phyloP scores from a whole-genome alignment of 2,329 filamentous ascomycete species.

The Ophioceras dolichostomum region DNA sequence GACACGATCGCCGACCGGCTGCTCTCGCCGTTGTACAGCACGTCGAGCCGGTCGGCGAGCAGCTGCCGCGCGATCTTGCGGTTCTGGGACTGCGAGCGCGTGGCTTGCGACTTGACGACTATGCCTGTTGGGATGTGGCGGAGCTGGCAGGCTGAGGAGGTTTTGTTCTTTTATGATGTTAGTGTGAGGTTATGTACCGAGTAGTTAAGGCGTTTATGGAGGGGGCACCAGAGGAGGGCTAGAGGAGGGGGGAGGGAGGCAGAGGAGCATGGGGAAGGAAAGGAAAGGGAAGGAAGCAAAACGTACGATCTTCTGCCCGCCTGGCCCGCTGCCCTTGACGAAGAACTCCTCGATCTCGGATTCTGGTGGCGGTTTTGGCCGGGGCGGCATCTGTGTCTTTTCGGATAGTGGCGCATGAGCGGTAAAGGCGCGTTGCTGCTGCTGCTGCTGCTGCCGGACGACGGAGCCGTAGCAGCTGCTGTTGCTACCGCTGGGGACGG shows the following conservation, averaged over 20 bases:
- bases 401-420: background rate
- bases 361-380: slow-evolving; percentile 61
- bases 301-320: slow-evolving; percentile 84
- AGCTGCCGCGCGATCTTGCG: slow-evolving; percentile 71
- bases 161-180: slow-evolving; percentile 86
- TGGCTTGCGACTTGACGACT: slow-evolving; percentile 89
- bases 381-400: slow-evolving; percentile 63
- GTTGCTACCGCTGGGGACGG: no score
- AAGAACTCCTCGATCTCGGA: slow-evolving; percentile 73
- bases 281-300: background rate
- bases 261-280: background rate
- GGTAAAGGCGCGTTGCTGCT: background rate
- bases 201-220: no score
- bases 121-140: slow-evolving; percentile 83
- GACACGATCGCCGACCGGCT: slow-evolving; percentile 55
- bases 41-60: slow-evolving; percentile 64
- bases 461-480: no score
- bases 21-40: slow-evolving; percentile 56
- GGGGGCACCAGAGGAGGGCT: slow-evolving; percentile 1
- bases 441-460: background rate
- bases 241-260: background rate
- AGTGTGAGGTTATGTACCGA: no score
- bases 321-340: slow-evolving; percentile 83
- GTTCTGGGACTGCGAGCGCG: slow-evolving; percentile 77
- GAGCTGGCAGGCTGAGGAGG: slow-evolving; percentile 84